A percentile compares a stretch with the other conserved stretches of the same genome.
Conservation (phyloP, 2,329 filamentous ascomycete species). For the Aureobasidium pullulans region DNA sequence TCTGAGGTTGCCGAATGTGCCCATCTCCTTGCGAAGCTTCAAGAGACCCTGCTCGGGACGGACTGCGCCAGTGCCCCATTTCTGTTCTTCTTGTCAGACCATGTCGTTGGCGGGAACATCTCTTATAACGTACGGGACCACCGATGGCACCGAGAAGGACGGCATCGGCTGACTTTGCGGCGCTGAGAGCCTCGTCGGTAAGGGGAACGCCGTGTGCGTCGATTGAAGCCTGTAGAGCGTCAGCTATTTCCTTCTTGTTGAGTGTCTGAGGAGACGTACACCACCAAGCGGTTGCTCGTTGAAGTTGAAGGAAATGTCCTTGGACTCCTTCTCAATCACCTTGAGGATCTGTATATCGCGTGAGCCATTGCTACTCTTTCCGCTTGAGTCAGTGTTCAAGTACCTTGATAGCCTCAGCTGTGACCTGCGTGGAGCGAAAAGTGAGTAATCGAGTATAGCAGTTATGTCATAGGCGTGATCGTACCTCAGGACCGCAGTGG, state of each 20-base stretch:
- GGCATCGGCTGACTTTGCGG: constrained; percentile 78
- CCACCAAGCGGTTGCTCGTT: constrained; percentile 86
- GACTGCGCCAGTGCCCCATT: constrained; percentile 87
- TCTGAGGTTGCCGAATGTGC: constrained; percentile 88
- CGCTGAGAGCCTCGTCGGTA: constrained; percentile 73
- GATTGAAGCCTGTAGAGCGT: constrained; percentile 65
- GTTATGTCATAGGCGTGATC: constrained; percentile 22
- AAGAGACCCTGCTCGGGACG: constrained; percentile 91
- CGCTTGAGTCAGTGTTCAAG: constrained; percentile 13
- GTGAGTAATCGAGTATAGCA: constrained; percentile 13
- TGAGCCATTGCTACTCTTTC: neutral
- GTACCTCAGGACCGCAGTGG: constrained; percentile 78
- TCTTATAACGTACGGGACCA: constrained; percentile 56
- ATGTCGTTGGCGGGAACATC: neutral
- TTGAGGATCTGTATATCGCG: constrained; percentile 59
- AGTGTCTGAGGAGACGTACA: constrained; percentile 41
- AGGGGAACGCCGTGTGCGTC: constrained; percentile 70
- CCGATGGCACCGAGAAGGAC: constrained; percentile 90
- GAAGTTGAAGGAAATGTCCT: constrained; percentile 76
- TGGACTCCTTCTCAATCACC: constrained; percentile 64
- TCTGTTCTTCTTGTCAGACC: constrained; percentile 31
- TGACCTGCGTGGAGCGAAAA: constrained; percentile 51
- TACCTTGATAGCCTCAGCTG: constrained; percentile 80
- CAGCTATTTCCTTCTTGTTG: neutral
- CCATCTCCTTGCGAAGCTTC: constrained; percentile 84